Evolutionary conservation across 108 stramenopile genomes (phyloP), one percentile per base, ranked within the genome.

Genomic region (Discostella stelligeroides): DNA sequence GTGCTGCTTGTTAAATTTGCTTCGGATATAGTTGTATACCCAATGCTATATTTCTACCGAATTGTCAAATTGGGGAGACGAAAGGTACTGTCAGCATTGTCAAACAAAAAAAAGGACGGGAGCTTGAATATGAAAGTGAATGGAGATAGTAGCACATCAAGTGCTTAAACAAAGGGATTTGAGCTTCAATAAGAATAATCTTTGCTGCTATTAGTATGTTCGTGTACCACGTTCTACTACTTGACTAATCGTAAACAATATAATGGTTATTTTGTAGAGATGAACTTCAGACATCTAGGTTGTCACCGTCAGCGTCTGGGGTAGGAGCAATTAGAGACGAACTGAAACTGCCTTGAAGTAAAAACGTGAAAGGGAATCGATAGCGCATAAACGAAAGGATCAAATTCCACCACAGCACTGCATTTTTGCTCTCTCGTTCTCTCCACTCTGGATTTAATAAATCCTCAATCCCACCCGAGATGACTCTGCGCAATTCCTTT

Each of bases 331-430:
- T 94, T 30, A 94, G 72, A 14, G 84, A 86, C 38, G 87, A 83
- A 38, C 86, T 86, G 58, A 94, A 92, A 69, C 80, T 88, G 1
- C 90, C 90, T 63, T 89, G 93, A 10, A 95, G 70, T 38, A 92
- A 62, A 59, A 90, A 92, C 15, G 90, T 75, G 61, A 89, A 89
- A 1, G 93, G 92, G 28, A 94, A 85, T 37, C 88, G 62, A 68
- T 91, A 90, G 17, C 92, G 62, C 89, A 90, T 94, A 55, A 83
- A 89, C 4, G 89, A 90, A 7, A 94, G 70, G 24, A 94, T 76
- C 57, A 91, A 66, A 75, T 94, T 94, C 92, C 92, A 94, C 86
- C 85, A 94, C 18, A 94, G 57, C 13, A 89, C 86, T 27, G 86
- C 81, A 66, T 94, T 94, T 75, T 91, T 88, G 77, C 76, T 83